Percentiles rank a stretch among this genome's conserved stretches.
These are phyloP conservation scores for Talaromyces sp. DNA, from an alignment of 2,329 filamentous ascomycete species.

Conservation along the genomic window DNA sequence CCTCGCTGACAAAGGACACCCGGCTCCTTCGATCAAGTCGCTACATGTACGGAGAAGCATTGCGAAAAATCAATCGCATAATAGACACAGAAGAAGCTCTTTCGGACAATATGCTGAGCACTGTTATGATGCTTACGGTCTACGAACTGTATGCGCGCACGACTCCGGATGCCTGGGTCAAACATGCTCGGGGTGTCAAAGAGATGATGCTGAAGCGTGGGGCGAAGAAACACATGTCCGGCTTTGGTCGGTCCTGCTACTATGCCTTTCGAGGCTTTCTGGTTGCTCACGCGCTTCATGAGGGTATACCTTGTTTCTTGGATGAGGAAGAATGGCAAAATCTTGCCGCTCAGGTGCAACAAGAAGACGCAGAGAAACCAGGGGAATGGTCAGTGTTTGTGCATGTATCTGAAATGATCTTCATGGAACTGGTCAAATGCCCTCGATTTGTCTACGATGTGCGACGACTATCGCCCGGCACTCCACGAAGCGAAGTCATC, in stretches of 20 bases:
- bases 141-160: conserved; percentile 39
- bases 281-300: conserved; percentile 32
- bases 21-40: conserved; percentile 28
- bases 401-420: conserved; percentile 30
- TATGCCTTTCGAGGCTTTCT: conserved; percentile 36
- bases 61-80: conserved; percentile 29
- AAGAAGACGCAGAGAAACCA: conserved; percentile 18
- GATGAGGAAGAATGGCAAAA: conserved; percentile 35
- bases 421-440: conserved; percentile 28
- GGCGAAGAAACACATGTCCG: conserved; percentile 29
- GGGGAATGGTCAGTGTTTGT: conserved; percentile 29
- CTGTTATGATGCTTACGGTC: conserved; percentile 34
- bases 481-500: conserved; percentile 9
- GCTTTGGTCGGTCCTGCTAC: conserved; percentile 35
- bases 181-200: conserved; percentile 35
- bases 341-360: conserved; percentile 20
- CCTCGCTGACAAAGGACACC: conserved; percentile 23
- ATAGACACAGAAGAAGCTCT: conserved; percentile 31
- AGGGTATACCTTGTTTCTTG: conserved; percentile 35
- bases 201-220: conserved; percentile 35
- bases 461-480: background rate
- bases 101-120: conserved; percentile 33
- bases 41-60: conserved; percentile 28
- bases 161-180: conserved; percentile 35
- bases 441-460: conserved; percentile 25